A percentile compares a stretch with the other conserved stretches of the same genome.
Conservation (phyloP, 1,284 basidiomycete species). For the Hymenochaete sp. region DNA sequence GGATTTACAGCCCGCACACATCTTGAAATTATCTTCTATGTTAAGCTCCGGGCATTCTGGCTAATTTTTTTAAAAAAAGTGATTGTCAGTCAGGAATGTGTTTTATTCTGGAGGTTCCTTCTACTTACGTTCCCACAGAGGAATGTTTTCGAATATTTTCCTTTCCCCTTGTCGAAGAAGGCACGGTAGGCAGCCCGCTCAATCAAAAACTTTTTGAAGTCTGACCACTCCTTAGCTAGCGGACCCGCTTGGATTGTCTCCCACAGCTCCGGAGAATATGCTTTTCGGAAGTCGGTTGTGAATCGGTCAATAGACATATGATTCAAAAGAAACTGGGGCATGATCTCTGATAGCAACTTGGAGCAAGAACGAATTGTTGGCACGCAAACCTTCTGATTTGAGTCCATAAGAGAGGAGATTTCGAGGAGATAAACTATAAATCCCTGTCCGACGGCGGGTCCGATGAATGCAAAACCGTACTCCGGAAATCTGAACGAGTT, state of each 20-base stretch:
- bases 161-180: conserved; percentile 5
- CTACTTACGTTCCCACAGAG: conserved; percentile 4
- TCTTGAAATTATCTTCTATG: neutral
- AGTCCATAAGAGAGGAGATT: no score
- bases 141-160: neutral
- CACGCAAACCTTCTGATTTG: no score
- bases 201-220: conserved; percentile 5
- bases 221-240: conserved; percentile 2
- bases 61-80: neutral
- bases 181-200: conserved; percentile 3
- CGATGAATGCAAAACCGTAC: no score
- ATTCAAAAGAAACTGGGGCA: neutral
- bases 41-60: conserved; percentile 2
- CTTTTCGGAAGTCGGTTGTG: neutral
- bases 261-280: neutral
- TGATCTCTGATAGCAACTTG: no score
- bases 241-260: neutral
- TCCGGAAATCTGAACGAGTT: no score
- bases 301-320: neutral
- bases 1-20: conserved; percentile 4
- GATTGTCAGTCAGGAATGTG: no score
- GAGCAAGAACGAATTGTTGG: no score
- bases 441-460: no score
- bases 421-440: no score
- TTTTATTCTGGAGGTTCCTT: no score